Evolutionary conservation across 2,329 filamentous ascomycete genomes (phyloP).

Genomic region (Tothia fuscella): DNA sequence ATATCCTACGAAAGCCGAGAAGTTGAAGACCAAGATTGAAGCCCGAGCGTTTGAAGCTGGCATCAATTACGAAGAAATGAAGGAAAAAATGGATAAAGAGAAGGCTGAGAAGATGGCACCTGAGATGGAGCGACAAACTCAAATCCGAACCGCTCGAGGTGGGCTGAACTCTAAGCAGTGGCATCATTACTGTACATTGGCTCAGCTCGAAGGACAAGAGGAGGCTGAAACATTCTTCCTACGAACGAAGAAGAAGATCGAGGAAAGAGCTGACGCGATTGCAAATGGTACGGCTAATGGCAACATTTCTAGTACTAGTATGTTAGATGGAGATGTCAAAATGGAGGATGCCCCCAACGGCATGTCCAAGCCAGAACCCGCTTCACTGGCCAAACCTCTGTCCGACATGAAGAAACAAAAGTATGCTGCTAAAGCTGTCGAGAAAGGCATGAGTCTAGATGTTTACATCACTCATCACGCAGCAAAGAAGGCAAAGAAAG

Average conservation of each 20-base stretch:
- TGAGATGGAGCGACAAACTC: background rate
- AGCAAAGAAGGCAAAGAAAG: conserved; percentile 3
- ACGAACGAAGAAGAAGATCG: background rate
- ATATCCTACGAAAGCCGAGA: conserved; percentile 5
- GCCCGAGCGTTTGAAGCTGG: conserved; percentile 5
- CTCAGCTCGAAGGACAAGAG: background rate
- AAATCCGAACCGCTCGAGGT: background rate
- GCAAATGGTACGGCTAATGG: background rate
- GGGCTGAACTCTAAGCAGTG: conserved; percentile 3
- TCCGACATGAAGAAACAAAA: conserved; percentile 5
- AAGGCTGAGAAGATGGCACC: conserved; percentile 4
- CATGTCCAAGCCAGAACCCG: background rate
- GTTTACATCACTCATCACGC: conserved; percentile 1
- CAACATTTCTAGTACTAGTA: background rate
- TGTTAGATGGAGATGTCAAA: background rate
- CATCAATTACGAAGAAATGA: conserved; percentile 4
- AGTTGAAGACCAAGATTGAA: conserved; percentile 10
- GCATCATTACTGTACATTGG: conserved; percentile 2
- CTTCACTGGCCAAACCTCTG: background rate
- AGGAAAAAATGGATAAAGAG: background rate
- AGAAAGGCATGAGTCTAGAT: conserved; percentile 10
- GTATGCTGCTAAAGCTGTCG: conserved; percentile 5
- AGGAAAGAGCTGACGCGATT: background rate
- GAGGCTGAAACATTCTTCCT: conserved; percentile 2
- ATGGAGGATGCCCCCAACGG: background rate